Evolutionary conservation across 805 yeast genomes (phyloP), one percentile per base, ranked within the genome.

Genomic region (Kodamaea laetipori): DNA sequence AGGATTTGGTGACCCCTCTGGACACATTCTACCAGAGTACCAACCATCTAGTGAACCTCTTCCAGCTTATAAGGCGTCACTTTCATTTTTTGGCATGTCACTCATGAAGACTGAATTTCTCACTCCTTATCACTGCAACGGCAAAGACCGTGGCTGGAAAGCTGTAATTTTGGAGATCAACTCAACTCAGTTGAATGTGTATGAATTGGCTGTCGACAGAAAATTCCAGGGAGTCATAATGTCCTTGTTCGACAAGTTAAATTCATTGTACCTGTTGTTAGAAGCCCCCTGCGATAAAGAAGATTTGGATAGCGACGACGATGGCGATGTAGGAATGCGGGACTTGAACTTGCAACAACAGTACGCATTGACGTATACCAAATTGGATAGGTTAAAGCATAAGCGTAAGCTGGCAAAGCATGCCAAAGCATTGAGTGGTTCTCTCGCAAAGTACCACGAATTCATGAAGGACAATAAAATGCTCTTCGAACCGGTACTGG

Each of bases 101-200:
- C 53, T 70, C 24, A 43, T 63, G 27, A 64, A 67, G 34, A 58
- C 61, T 12, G 76, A 71, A 52, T 65, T 68, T 40, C 46, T 48
- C 4, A 63, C 73, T 1, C 76, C 76, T 0, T 71, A 61, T 54
- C 65, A 60, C 41, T 41, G 49, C 47, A 61, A 56, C 43, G 54
- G 47, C 39, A 52, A 57, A 6, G 44, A 53, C 15, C 43, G 67
- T 24, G 41, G 51, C 6, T 64, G 72, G 67, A 61, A 58, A 42
- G 71, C 73, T 1, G 71, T 71, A 13, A 48, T 67, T 17, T 53
- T 67, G 17, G 73, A 69, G 48, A 49, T 71, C 26, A 69, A 68
- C 49, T 62, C 70, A 30, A 71, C 71, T 13, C 74, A 70, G 46
- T 55, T 71, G 24, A 60, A 60, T 24, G 39, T 71, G 4, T 62